These are phyloP conservation scores for Paxillus rubicundulus DNA, from an alignment of 768 basidiomycete species.

Conservation along the genomic window DNA sequence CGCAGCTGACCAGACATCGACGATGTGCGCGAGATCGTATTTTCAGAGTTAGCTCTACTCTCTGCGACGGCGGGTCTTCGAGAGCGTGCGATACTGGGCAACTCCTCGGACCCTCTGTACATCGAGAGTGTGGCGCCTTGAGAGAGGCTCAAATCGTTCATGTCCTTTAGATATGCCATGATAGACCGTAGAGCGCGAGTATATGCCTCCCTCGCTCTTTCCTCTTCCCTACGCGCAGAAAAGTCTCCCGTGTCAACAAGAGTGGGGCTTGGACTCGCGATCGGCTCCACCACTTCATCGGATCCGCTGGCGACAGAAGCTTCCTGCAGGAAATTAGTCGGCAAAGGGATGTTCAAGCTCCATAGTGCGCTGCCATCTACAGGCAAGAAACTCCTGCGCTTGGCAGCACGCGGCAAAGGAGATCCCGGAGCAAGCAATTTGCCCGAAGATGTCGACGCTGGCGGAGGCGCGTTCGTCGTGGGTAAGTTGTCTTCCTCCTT, in stretches of 20 bases:
- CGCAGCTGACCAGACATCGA: constrained; percentile 58
- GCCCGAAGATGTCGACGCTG: constrained; percentile 9
- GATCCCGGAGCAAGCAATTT: constrained; percentile 41
- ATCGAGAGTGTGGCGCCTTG: constrained; percentile 55
- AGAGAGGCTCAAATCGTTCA: constrained; percentile 83
- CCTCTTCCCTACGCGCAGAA: constrained; percentile 61
- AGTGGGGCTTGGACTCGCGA: constrained; percentile 38
- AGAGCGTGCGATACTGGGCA: constrained; percentile 40
- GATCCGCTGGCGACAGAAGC: constrained; percentile 40
- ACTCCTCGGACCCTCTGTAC: constrained; percentile 55
- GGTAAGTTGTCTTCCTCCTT: constrained; percentile 17
- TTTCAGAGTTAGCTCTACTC: constrained; percentile 36
- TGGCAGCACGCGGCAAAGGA: constrained; percentile 52
- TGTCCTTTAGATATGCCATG: constrained; percentile 94
- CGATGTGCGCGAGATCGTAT: constrained; percentile 52
- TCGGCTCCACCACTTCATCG: constrained; percentile 33
- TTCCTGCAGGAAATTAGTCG: constrained; percentile 57
- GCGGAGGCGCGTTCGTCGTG: constrained; percentile 2
- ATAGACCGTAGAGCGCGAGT: constrained; percentile 83
- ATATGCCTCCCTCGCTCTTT: constrained; percentile 66
- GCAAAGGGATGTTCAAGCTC: constrained; percentile 61
- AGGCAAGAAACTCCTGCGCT: constrained; percentile 87
- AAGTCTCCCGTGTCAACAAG: constrained; percentile 45
- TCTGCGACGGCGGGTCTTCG: constrained; percentile 71
- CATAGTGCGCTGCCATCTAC: constrained; percentile 65